Conservation (phyloP, 495 filamentous ascomycete genomes). For the Xylaria sp. region DNA sequence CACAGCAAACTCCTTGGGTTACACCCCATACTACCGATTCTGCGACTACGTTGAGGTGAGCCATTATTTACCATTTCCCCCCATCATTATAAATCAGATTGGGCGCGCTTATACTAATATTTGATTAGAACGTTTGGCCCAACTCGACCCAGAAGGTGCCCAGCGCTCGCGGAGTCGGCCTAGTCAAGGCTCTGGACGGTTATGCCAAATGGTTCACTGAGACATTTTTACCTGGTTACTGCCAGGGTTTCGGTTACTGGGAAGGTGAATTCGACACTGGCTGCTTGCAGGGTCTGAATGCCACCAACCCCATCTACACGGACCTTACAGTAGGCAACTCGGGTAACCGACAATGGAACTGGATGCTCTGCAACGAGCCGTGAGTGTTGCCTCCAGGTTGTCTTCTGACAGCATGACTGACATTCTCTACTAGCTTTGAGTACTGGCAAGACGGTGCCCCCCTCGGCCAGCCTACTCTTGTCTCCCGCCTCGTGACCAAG, state of each 20-base stretch:
- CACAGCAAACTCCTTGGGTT: slow-evolving; percentile 42
- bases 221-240: slow-evolving; percentile 53
- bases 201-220: slow-evolving; percentile 62
- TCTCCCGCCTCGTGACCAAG: slow-evolving; percentile 63
- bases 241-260: slow-evolving; percentile 55
- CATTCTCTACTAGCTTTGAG: slow-evolving; percentile 40
- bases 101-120: not conserved
- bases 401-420: not conserved
- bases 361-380: slow-evolving; percentile 73
- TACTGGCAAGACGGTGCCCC: slow-evolving; percentile 68
- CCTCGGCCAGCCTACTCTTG: slow-evolving; percentile 46
- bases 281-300: slow-evolving; percentile 66
- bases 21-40: slow-evolving; percentile 62
- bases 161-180: slow-evolving; percentile 52
- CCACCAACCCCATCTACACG: slow-evolving; percentile 62
- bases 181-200: slow-evolving; percentile 55
- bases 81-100: not conserved
- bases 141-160: slow-evolving; percentile 40
- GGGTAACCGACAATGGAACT: slow-evolving; percentile 67
- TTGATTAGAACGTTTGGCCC: slow-evolving; percentile 36
- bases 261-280: slow-evolving; percentile 50
- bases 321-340: slow-evolving; percentile 60
- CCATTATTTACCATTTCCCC: no score
- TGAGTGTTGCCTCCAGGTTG: not conserved
- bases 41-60: slow-evolving; percentile 50